Conservation (phyloP, 768 basidiomycete genomes). For the Podaxis sp. region DNA sequence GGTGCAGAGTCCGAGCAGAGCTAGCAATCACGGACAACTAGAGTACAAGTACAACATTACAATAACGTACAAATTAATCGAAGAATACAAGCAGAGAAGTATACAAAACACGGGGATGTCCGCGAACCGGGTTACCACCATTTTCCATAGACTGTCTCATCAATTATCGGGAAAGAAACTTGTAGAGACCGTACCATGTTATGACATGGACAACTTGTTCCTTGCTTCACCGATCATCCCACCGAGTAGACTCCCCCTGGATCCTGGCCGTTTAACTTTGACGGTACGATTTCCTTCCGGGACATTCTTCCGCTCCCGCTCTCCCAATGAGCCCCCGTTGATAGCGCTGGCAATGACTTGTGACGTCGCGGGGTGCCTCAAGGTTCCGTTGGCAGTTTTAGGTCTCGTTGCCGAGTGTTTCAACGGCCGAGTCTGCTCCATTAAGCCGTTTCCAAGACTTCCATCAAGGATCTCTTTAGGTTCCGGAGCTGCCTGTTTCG, state of each 20-base stretch:
- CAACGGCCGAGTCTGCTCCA: background rate
- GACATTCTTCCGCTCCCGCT: background rate
- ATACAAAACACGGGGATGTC: background rate
- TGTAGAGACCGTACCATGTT: background rate
- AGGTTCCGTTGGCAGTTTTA: background rate
- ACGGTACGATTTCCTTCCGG: background rate
- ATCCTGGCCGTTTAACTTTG: background rate
- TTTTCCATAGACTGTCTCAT: background rate
- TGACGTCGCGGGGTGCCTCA: background rate
- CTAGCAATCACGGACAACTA: too few species aligned
- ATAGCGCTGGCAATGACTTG: background rate
- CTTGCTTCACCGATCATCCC: slow-evolving; percentile 4
- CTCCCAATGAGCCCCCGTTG: background rate
- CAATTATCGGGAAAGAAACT: background rate
- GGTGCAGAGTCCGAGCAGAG: too few species aligned
- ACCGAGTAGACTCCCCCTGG: background rate
- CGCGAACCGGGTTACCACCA: background rate
- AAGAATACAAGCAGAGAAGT: background rate
- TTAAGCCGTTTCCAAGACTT: background rate
- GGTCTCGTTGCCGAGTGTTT: background rate
- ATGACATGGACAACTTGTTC: background rate
- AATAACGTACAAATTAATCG: background rate
- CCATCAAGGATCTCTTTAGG: background rate
- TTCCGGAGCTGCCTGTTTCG: background rate
- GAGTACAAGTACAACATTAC: background rate